phyloP scores from a whole-genome alignment of 495 filamentous ascomycete genomes.

The Wilcoxina mikolae region DNA sequence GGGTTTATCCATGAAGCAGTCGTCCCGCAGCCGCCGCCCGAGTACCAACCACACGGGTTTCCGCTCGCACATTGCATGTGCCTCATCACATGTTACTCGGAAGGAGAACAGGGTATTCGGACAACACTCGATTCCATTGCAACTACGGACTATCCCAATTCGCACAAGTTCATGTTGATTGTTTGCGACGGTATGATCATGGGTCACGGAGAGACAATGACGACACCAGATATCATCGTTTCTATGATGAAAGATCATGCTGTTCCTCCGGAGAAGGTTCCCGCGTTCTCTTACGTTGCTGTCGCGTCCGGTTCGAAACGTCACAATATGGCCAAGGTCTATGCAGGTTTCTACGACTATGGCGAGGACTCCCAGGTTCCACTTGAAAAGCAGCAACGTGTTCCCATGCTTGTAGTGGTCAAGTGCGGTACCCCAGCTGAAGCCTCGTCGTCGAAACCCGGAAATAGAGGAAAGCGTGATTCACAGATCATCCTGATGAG shows the following conservation, averaged over 20 bases:
- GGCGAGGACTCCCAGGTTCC: conserved; percentile 66
- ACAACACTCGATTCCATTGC: conserved; percentile 93
- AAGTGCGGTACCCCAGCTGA: conserved; percentile 93
- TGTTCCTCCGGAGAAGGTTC: conserved; percentile 60
- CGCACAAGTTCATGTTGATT: conserved; percentile 89
- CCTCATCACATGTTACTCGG: conserved; percentile 93
- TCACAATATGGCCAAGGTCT: conserved; percentile 98
- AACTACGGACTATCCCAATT: conserved; percentile 97
- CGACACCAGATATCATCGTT: conserved; percentile 81
- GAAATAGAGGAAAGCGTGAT: conserved; percentile 96
- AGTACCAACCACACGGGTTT: conserved; percentile 93
- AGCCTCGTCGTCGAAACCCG: conserved; percentile 62
- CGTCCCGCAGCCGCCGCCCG: conserved; percentile 91
- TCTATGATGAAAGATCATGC: conserved; percentile 91
- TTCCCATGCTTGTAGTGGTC: conserved; percentile 97
- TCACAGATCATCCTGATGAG: conserved; percentile 99
- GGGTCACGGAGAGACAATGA: conserved; percentile 71
- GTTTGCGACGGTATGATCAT: conserved; percentile 98
- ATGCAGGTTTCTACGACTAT: conserved; percentile 96
- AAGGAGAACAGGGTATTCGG: conserved; percentile 81
- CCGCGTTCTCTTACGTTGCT: conserved; percentile 87
- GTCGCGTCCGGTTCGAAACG: conserved; percentile 92
- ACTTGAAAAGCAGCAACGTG: conserved; percentile 78
- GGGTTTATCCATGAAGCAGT: conserved; percentile 93
- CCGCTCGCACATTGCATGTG: conserved; percentile 87